Evolutionary conservation across 345 rosid species (phyloP).

Genomic region (Pseudoturritis turrita): DNA sequence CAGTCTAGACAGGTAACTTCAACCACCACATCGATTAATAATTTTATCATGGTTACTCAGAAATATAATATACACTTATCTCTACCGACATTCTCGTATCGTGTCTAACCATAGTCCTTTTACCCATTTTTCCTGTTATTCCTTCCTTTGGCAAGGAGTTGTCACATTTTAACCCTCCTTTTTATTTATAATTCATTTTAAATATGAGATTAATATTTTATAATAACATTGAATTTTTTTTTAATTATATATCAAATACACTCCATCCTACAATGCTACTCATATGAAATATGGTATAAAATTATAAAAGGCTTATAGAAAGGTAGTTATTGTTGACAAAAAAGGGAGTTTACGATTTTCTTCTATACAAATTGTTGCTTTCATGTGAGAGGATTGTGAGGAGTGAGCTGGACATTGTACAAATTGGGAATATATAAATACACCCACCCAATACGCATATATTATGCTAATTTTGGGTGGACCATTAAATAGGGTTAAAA

Average conservation of each 20-base stretch:
- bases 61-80: neutral
- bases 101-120: neutral
- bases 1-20: conserved; percentile 12
- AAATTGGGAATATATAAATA: conserved; percentile 20
- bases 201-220: neutral
- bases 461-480: conserved; percentile 15
- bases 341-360: neutral
- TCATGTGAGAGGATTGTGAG: conserved; percentile 27
- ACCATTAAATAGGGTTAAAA: neutral
- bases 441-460: conserved; percentile 14
- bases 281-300: neutral
- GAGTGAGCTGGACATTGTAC: conserved; percentile 34
- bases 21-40: conserved; percentile 12
- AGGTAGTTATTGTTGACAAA: neutral
- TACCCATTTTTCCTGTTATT: neutral
- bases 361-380: conserved; percentile 23
- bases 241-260: neutral
- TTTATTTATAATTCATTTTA: neutral
- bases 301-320: neutral
- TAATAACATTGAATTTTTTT: neutral
- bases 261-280: neutral
- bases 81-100: conserved; percentile 19
- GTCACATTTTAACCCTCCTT: neutral
- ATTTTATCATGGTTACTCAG: neutral
- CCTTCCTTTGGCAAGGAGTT: neutral